Percentiles rank a stretch among this genome's conserved stretches.
Evolutionary conservation across 139 green algal species (phyloP).

Genomic region (Chlorella ohadii): DNA sequence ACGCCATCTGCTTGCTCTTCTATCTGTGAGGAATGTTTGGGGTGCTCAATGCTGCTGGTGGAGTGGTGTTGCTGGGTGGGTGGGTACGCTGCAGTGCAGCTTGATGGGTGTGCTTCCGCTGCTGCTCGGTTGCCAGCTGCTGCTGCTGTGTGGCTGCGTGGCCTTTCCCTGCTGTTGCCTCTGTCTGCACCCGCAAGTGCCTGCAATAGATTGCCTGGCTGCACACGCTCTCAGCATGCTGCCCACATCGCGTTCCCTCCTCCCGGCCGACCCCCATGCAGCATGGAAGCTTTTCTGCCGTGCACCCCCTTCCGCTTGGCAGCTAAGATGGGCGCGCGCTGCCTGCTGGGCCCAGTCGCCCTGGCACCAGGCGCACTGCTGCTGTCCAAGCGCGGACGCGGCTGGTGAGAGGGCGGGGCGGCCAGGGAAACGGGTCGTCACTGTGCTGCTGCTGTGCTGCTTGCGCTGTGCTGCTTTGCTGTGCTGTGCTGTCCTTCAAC

Average conservation of each 20-base stretch:
- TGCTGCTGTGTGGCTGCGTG: background rate
- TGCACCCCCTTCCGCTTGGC: conserved; percentile 4
- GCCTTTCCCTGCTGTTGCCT: too few relatives aligned
- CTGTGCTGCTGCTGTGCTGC: background rate
- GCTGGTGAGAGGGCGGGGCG: conserved; percentile 8
- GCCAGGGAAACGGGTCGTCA: too few relatives aligned
- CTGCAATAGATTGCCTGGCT: too few relatives aligned
- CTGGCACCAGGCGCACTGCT: background rate
- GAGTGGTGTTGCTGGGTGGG: too few relatives aligned
- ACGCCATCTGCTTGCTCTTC: background rate
- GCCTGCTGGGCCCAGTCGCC: background rate
- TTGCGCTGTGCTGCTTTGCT: background rate
- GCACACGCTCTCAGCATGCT: too few relatives aligned
- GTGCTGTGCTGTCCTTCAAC: background rate
- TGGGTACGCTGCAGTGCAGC: too few relatives aligned
- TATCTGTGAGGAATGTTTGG: too few relatives aligned
- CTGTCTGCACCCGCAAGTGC: too few relatives aligned
- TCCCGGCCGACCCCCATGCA: too few relatives aligned
- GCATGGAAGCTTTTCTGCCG: background rate
- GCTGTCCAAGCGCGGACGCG: background rate
- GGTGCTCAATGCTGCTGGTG: background rate
- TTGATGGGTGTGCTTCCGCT: too few relatives aligned
- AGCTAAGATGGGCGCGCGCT: background rate
- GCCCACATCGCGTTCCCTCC: too few relatives aligned
- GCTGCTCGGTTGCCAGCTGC: too few relatives aligned